These are phyloP conservation scores for Begonia fuchsioides DNA, from an alignment of 306 rosid genomes.

Conservation along the genomic window DNA sequence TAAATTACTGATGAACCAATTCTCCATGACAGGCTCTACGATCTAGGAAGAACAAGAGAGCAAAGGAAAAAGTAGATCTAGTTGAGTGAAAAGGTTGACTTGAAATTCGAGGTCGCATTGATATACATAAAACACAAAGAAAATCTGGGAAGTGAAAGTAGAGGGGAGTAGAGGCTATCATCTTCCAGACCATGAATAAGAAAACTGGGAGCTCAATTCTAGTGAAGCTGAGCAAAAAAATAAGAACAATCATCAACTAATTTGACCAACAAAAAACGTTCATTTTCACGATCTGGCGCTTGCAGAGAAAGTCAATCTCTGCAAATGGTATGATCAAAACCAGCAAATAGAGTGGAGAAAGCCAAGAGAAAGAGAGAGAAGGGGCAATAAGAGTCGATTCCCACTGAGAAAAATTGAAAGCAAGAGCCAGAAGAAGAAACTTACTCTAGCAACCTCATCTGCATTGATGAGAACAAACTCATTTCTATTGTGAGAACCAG, in stretches of 20 bases:
- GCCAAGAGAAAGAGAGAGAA: background rate
- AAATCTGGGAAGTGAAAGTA: background rate
- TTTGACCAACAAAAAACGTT: background rate
- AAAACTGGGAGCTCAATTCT: too few relatives aligned
- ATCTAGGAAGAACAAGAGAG: background rate
- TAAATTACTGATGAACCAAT: background rate
- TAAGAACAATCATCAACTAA: too few relatives aligned
- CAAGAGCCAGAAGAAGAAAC: slow-evolving; percentile 11
- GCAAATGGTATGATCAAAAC: slow-evolving; percentile 9
- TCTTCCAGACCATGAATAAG: too few relatives aligned
- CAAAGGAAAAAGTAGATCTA: slow-evolving; percentile 3
- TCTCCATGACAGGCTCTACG: too few relatives aligned
- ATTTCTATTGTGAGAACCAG: slow-evolving; percentile 72
- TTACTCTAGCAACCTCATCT: slow-evolving; percentile 58
- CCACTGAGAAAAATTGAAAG: background rate
- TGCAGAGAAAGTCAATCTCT: background rate
- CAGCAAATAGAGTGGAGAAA: slow-evolving; percentile 1
- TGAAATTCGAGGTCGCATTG: slow-evolving; percentile 6
- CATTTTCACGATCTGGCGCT: slow-evolving; percentile 5
- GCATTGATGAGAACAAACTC: slow-evolving; percentile 77
- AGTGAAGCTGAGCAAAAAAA: too few relatives aligned
- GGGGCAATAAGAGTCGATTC: slow-evolving; percentile 8
- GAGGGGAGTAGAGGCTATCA: too few relatives aligned
- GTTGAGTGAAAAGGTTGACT: slow-evolving; percentile 5
- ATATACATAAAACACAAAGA: background rate